Percentiles rank a stretch among this genome's conserved stretches.
Conservation (phyloP, 441 rosid genomes). For the Gossypium lobatum region DNA sequence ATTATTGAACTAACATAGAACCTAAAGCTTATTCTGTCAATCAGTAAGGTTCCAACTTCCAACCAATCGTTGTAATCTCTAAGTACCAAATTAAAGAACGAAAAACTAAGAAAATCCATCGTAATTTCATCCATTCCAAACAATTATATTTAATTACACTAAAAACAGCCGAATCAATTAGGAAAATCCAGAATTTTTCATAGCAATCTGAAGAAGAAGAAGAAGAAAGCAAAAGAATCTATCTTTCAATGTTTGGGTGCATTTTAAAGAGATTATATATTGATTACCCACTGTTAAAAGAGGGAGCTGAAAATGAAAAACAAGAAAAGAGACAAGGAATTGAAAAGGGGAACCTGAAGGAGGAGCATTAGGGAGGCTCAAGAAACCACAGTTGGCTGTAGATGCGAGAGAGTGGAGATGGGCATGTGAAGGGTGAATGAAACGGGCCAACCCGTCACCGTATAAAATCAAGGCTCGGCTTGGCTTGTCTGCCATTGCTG, state of each 20-base stretch:
- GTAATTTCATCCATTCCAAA: neutral
- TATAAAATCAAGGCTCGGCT: slow-evolving; percentile 71
- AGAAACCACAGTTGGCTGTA: slow-evolving; percentile 60
- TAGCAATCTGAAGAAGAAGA: no score
- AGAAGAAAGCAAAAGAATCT: neutral
- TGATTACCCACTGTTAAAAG: neutral
- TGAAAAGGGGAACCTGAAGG: slow-evolving; percentile 46
- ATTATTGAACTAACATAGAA: neutral
- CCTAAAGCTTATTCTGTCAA: neutral
- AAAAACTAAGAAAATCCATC: neutral
- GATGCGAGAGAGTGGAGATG: slow-evolving; percentile 77
- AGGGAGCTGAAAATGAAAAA: neutral
- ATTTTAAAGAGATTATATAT: neutral
- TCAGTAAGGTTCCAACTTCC: neutral
- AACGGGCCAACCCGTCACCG: slow-evolving; percentile 78
- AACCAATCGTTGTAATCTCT: neutral
- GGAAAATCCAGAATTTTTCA: neutral
- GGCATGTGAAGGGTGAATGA: slow-evolving; percentile 38
- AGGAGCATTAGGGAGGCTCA: slow-evolving; percentile 75
- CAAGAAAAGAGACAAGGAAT: neutral
- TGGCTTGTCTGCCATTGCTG: slow-evolving; percentile 85
- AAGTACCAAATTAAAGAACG: neutral
- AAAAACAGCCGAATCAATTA: neutral
- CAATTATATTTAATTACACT: neutral
- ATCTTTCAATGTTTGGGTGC: neutral